Evolutionary conservation across 345 rosid species (phyloP).

Genomic region (Jatropha curcas): DNA sequence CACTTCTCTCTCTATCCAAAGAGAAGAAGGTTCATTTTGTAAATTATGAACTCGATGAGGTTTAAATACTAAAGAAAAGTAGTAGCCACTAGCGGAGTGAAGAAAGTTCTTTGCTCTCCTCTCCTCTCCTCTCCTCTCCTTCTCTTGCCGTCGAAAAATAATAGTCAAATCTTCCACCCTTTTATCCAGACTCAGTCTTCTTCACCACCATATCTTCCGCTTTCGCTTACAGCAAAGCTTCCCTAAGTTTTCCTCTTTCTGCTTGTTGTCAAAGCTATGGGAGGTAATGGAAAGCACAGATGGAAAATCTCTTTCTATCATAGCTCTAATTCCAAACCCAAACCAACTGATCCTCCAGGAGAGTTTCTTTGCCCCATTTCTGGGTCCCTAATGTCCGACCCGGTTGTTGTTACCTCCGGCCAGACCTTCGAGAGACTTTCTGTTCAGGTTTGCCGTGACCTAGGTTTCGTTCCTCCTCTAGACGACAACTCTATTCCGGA

Average conservation of each 20-base stretch:
- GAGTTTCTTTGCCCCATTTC: constrained; percentile 40
- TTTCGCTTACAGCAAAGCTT: neutral
- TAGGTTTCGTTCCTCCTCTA: constrained; percentile 22
- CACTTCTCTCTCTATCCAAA: too few species aligned
- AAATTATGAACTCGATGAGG: neutral
- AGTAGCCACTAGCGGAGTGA: neutral
- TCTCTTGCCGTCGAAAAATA: neutral
- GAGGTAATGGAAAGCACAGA: constrained; percentile 55
- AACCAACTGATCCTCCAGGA: constrained; percentile 21
- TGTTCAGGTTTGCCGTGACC: constrained; percentile 35
- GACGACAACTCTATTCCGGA: constrained; percentile 20
- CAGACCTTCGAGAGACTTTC: constrained; percentile 42
- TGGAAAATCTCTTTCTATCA: constrained; percentile 64
- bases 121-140: too few species aligned
- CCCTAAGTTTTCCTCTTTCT: too few species aligned
- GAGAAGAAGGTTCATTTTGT: neutral
- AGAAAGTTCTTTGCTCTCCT: neutral
- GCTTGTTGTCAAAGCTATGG: constrained; percentile 36
- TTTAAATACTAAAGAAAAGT: neutral
- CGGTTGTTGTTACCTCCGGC: constrained; percentile 41
- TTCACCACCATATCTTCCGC: neutral
- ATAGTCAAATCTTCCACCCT: neutral
- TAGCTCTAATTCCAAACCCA: constrained; percentile 24
- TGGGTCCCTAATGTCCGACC: constrained; percentile 41
- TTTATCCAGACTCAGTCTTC: too few species aligned